These are phyloP conservation scores for Bauhinia variegata DNA, from an alignment of 306 rosid genomes.

Conservation along the genomic window DNA sequence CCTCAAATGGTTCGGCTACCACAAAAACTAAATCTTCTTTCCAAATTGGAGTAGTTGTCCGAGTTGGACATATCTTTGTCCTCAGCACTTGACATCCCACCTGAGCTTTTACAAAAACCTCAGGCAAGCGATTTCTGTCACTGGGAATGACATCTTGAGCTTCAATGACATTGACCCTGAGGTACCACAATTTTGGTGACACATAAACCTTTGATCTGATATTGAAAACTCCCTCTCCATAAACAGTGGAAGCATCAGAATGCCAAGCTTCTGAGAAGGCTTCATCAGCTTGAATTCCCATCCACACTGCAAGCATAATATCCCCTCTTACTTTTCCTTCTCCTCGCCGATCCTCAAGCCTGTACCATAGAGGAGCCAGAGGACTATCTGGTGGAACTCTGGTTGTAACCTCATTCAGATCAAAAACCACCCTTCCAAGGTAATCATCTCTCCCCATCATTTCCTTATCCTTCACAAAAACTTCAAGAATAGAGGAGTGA, in stretches of 20 bases:
- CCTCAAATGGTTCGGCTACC: conserved; percentile 96
- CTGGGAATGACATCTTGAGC: conserved; percentile 86
- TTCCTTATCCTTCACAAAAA: conserved; percentile 83
- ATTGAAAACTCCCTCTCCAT: conserved; percentile 81
- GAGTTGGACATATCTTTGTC: conserved; percentile 65
- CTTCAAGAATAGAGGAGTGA: conserved; percentile 80
- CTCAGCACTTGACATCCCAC: conserved; percentile 78
- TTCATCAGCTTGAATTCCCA: conserved; percentile 98
- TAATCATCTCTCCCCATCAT: conserved; percentile 89
- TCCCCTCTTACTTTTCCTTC: conserved; percentile 82
- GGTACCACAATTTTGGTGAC: conserved; percentile 95
- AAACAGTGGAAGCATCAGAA: conserved; percentile 82
- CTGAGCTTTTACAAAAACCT: conserved; percentile 78
- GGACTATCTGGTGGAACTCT: conserved; percentile 97
- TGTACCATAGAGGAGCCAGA: conserved; percentile 92
- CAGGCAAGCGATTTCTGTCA: conserved; percentile 73
- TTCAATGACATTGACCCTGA: conserved; percentile 78
- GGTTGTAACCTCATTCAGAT: conserved; percentile 84
- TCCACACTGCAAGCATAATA: conserved; percentile 94
- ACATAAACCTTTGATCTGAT: conserved; percentile 90
- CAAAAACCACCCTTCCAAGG: conserved; percentile 79
- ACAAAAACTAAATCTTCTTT: conserved; percentile 90
- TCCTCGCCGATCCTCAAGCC: conserved; percentile 72
- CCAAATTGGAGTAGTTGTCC: conserved; percentile 74
- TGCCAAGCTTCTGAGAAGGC: conserved; percentile 97